Evolutionary conservation across 345 rosid species (phyloP).

Genomic region (Aquilaria sinensis): DNA sequence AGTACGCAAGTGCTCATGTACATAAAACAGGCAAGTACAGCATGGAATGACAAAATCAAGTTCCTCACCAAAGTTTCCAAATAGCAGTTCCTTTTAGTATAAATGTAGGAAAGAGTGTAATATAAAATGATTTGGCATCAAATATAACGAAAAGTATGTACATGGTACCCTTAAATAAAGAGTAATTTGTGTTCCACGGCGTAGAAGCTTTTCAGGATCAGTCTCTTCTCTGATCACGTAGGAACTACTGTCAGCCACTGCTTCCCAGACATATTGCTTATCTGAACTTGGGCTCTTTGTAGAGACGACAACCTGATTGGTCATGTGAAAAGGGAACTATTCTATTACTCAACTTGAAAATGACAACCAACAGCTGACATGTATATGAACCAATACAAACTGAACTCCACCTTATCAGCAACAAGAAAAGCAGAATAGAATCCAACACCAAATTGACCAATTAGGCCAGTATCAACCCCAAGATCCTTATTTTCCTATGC

Average conservation of each 20-base stretch:
- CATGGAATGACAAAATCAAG: not conserved
- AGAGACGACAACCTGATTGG: constrained; percentile 74
- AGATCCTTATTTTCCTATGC: constrained; percentile 79
- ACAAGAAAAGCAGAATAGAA: constrained; percentile 98
- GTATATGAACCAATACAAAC: constrained; percentile 1
- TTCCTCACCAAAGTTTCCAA: not conserved
- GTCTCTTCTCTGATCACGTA: constrained; percentile 85
- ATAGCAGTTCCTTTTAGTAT: not conserved
- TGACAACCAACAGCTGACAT: not conserved
- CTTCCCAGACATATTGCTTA: constrained; percentile 95
- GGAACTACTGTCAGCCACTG: constrained; percentile 85
- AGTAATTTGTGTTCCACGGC: constrained; percentile 90
- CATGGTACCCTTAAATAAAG: constrained; percentile 65
- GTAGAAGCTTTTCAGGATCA: constrained; percentile 64
- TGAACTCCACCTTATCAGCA: constrained; percentile 69
- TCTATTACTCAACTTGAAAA: constrained; percentile 4
- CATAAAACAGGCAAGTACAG: constrained; percentile 5
- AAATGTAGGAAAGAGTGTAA: too few species aligned
- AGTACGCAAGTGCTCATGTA: not conserved
- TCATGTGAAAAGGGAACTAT: constrained; percentile 9
- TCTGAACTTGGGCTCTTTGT: constrained; percentile 95
- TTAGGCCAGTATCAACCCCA: constrained; percentile 85
- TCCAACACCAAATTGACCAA: constrained; percentile 99
- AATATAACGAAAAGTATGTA: constrained; percentile 2
- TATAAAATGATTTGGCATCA: not conserved